Base-by-base conservation (phyloP, 2,329 filamentous ascomycete species). In the Westerdykella ornata region DNA sequence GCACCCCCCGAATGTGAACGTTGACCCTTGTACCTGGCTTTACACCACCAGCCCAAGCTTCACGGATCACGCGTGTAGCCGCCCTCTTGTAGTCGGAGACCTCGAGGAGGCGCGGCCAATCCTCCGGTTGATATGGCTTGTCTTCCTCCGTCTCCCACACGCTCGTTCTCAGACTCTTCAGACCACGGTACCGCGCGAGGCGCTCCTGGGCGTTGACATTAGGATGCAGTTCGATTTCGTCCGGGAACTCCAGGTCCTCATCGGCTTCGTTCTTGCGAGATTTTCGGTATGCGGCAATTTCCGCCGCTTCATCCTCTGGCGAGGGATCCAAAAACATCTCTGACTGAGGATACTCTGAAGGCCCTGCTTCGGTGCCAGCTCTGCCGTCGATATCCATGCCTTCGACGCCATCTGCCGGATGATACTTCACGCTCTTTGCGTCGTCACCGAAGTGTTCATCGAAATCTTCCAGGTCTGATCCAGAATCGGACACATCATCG, bases 181-280 rank as follows among this genome's bases (percentile, higher is more conserved):
- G 69, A 32, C 92, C 92, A 59, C 92, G 77, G 68, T 96, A 98
- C 45, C 86, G 80, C 7, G 84, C 80, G 40, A 98, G 71, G 34
- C 92, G 78, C 68, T 98, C 92, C 38, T 87, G 74, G 1, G 92
- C 92, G 34, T 87, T 74, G 3, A 94, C 87, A 39, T 90, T 78
- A 0, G 94, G 92, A 51, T 86, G 87, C 39, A 98, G 73, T 66
- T 98, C 94, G 43, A 98, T 92, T 66, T 98, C 92, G 52, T 98
- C 92, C 0, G 92, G 92, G 66, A 97, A 98, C 64, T 97, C 90
- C 41, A 85, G 78, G 65, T 98, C 92, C 12, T 97, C 89, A 37
- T 89, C 79, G 3, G 81, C 87, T 53, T 96, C 90, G 17, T 81
- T 81, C 38, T 81, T 80, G 57, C 88, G 87, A 49, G 81, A 81